phyloP scores from a whole-genome alignment of 1,284 basidiomycete species.

The Cutaneotrichosporon curvatum region DNA sequence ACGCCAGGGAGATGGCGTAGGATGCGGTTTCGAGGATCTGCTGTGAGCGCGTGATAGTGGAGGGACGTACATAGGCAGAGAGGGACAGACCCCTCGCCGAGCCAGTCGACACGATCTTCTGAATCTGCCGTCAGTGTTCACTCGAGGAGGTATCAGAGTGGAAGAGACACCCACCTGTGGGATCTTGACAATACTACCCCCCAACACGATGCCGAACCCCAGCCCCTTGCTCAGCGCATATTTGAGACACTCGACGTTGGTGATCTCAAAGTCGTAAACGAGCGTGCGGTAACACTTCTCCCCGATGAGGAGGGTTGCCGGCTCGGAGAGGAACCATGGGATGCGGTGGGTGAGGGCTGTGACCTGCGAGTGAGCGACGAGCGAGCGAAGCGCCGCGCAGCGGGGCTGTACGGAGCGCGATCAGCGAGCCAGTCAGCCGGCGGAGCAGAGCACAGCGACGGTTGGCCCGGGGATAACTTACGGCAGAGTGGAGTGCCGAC shows the following conservation, averaged over 20 bases:
- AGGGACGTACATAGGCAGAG: conserved; percentile 54
- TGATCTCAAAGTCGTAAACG: conserved; percentile 79
- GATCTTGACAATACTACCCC: conserved; percentile 88
- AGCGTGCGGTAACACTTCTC: conserved; percentile 87
- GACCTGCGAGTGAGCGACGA: conserved; percentile 24
- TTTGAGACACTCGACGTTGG: conserved; percentile 77
- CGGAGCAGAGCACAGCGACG: too few relatives aligned
- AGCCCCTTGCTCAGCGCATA: conserved; percentile 86
- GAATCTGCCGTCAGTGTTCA: conserved; percentile 47
- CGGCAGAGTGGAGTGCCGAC: conserved; percentile 15
- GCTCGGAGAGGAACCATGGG: conserved; percentile 71
- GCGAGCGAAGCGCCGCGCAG: too few relatives aligned
- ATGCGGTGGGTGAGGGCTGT: conserved; percentile 52
- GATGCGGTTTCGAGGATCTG: conserved; percentile 67
- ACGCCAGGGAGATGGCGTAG: conserved; percentile 79
- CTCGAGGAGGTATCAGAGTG: too few relatives aligned
- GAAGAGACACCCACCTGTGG: conserved; percentile 70
- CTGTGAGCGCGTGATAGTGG: not conserved
- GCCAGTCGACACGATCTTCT: conserved; percentile 52
- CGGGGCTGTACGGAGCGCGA: too few relatives aligned
- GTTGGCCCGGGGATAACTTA: too few relatives aligned
- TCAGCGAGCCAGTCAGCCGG: too few relatives aligned
- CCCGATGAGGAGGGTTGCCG: conserved; percentile 74
- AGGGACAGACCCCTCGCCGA: conserved; percentile 80
- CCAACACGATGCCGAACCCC: conserved; percentile 85